Evolutionary conservation across 768 basidiomycete genomes (phyloP), one percentile per base, ranked within the genome.

Genomic region (Tricholoma terreum): DNA sequence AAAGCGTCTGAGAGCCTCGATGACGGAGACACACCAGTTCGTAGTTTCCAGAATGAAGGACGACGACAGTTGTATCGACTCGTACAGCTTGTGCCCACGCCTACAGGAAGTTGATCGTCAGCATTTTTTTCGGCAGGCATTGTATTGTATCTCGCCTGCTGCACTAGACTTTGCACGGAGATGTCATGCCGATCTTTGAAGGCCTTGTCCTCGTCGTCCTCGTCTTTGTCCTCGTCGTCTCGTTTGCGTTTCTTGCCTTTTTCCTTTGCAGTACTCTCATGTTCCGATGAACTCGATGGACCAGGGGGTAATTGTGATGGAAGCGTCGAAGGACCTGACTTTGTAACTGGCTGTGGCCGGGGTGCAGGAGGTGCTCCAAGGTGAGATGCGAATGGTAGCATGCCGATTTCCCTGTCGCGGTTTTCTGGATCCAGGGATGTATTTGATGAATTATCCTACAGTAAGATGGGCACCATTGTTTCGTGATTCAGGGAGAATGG

Each of bases 91-190:
- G 21, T n/a, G 24, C 14, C 57, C 57, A 58, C 7, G 43, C 46
- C 53, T 54, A 60, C 21, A 53, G 56, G 57, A 36, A 27, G 24
- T 61, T 19, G 24, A 56, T 11, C 57, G 27, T 48, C 46, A 48
- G 46, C 46, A 12, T n/a, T 30, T 30, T 6, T 30, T 54, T 58
- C 45, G 45, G 55, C 36, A 55, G 38, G 15, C 27, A 46, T 57
- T 38, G 24, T 54, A 35, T 27, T 38, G 56, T 17, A 43, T 42
- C 22, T 60, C 53, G 63, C 65, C 61, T 59, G 61, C 58, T 66
- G 65, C 52, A 64, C 61, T 42, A 64, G 38, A 56, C 30, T 50
- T 45, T 58, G 59, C 9, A 58, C 59, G 43, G 58, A 59, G 11
- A 33, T 35, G 40, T 55, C 54, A 46, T 55, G 53, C n/a, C 21